These are phyloP conservation scores for Neckera pumila DNA, from an alignment of 225 moss, liverwort and hornwort genomes.

Conservation along the genomic window DNA sequence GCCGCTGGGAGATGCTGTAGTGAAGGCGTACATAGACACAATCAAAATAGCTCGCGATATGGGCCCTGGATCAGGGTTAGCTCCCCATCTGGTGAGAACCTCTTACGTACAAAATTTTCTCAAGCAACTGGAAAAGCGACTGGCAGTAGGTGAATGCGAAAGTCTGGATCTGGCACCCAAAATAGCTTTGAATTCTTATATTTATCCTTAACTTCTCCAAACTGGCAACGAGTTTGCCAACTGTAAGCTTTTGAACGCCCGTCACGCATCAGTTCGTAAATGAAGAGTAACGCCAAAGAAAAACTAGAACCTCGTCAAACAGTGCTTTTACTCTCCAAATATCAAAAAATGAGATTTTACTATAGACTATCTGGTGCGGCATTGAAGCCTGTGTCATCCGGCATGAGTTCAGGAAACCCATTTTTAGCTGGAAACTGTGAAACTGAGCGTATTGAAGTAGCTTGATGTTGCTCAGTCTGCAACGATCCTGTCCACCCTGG, in stretches of 20 bases:
- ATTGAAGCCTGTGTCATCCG: background rate
- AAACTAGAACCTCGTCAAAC: background rate
- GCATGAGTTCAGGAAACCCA: background rate
- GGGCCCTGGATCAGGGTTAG: constrained; percentile 39
- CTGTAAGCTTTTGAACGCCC: background rate
- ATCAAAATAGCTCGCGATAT: constrained; percentile 91
- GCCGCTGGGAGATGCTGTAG: constrained; percentile 86
- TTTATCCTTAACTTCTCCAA: background rate
- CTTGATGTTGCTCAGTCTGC: background rate
- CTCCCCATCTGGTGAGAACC: constrained; percentile 75
- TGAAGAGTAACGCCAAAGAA: too few species aligned
- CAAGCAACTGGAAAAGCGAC: background rate
- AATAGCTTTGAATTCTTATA: background rate
- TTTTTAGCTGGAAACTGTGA: background rate
- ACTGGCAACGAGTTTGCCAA: background rate
- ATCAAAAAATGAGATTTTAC: background rate
- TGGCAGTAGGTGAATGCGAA: background rate
- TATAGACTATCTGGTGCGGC: background rate
- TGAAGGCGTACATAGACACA: constrained; percentile 96
- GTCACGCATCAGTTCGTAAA: background rate
- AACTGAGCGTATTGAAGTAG: background rate
- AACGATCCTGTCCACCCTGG: background rate
- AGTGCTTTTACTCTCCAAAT: background rate
- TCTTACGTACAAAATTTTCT: background rate
- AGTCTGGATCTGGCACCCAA: background rate